Conservation (phyloP, 2,329 filamentous ascomycete species). For the Pseudogymnoascus verrucosus region DNA sequence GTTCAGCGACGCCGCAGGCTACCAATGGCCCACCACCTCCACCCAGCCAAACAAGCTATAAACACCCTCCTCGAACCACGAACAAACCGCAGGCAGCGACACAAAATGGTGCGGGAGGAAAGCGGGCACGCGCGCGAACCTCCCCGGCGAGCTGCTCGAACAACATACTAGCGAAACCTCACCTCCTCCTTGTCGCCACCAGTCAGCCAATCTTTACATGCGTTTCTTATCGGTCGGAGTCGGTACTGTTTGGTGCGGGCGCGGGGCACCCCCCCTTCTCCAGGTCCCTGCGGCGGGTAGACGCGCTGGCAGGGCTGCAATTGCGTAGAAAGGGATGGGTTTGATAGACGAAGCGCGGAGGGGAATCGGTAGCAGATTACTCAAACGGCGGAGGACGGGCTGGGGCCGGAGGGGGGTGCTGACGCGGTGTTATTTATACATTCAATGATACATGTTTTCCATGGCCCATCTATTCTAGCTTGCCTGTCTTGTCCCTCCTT, state of each 20-base stretch:
- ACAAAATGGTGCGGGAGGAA: background rate
- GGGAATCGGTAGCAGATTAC: background rate
- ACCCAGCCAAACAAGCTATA: conserved; percentile 74
- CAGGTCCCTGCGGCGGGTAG: background rate
- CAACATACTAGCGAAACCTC: background rate
- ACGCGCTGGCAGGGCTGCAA: background rate
- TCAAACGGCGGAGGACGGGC: background rate
- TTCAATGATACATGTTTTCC: background rate
- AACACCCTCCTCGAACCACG: conserved; percentile 26
- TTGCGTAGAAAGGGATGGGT: background rate
- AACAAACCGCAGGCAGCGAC: background rate
- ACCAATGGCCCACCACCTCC: conserved; percentile 84
- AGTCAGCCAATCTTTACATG: background rate
- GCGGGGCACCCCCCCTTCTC: background rate
- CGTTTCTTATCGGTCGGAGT: conserved; percentile 1
- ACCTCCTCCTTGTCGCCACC: background rate
- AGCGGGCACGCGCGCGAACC: background rate
- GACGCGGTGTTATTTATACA: background rate
- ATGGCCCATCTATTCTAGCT: background rate
- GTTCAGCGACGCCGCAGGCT: conserved; percentile 92
- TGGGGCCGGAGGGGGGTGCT: background rate
- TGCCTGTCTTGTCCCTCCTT: background rate
- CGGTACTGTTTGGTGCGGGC: background rate
- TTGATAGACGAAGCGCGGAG: background rate
- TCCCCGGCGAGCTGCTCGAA: background rate